These are phyloP conservation scores for Scopulariopsis brevicaulis DNA, from an alignment of 2,329 filamentous ascomycete species.

Conservation along the genomic window DNA sequence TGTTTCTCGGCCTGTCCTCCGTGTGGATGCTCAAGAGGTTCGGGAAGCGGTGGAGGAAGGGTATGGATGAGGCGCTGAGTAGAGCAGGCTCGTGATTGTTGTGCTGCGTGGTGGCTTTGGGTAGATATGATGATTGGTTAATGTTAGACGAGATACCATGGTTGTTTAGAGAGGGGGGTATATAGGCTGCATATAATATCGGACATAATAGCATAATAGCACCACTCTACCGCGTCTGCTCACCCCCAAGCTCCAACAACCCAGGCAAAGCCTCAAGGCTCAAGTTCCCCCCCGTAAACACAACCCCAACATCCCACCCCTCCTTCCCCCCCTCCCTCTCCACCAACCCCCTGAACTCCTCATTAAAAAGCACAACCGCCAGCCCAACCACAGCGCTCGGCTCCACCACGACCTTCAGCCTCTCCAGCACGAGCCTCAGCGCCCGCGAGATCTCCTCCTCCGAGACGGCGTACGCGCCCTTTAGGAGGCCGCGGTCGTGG, in stretches of 20 bases:
- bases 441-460: conserved; percentile 75
- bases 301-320: conserved; percentile 60
- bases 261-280: conserved; percentile 39
- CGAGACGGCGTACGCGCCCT: conserved; percentile 58
- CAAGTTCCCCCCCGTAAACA: conserved; percentile 51
- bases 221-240: background rate
- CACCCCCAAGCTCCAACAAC: conserved; percentile 25
- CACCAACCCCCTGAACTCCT: conserved; percentile 65
- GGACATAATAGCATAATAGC: background rate
- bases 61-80: conserved; percentile 41
- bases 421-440: conserved; percentile 68
- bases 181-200: background rate
- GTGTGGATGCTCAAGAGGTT: conserved; percentile 52
- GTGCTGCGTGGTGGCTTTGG: background rate
- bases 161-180: background rate
- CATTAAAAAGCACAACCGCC: conserved; percentile 73
- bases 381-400: conserved; percentile 77
- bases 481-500: conserved; percentile 57
- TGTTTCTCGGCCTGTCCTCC: conserved; percentile 42
- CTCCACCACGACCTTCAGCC: conserved; percentile 85
- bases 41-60: conserved; percentile 49
- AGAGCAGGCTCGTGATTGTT: background rate
- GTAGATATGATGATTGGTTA: background rate
- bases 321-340: conserved; percentile 57
- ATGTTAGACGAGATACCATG: background rate